Evolutionary conservation across 2,329 filamentous ascomycete species (phyloP).

Genomic region (Pestalotiopsis sp.): DNA sequence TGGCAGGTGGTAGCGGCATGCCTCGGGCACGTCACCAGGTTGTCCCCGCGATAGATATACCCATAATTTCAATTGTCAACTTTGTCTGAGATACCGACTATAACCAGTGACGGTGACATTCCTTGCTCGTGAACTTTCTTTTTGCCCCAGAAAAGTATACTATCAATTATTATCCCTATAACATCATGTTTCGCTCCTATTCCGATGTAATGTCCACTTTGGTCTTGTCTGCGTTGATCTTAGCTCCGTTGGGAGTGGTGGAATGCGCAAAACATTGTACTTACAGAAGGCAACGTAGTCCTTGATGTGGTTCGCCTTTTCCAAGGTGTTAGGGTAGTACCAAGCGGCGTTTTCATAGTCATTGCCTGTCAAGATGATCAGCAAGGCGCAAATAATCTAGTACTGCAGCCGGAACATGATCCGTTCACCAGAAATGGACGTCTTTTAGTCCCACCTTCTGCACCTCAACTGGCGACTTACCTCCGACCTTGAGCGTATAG

Average conservation of each 20-base stretch:
- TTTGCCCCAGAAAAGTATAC: neutral
- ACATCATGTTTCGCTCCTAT: neutral
- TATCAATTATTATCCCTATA: too few relatives aligned
- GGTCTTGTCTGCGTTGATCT: conserved; percentile 31
- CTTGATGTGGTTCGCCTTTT: conserved; percentile 53
- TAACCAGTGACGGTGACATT: neutral
- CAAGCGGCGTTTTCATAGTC: conserved; percentile 58
- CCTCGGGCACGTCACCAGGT: neutral
- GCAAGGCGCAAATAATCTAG: neutral
- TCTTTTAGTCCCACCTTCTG: too few relatives aligned
- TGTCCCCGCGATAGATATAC: neutral
- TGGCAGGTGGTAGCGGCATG: neutral
- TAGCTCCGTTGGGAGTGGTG: neutral
- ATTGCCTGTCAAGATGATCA: conserved; percentile 34
- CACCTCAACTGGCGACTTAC: conserved; percentile 26
- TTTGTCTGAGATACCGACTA: neutral
- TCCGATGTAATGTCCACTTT: conserved; percentile 28
- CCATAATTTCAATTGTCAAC: neutral
- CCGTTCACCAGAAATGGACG: too few relatives aligned
- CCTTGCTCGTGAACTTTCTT: neutral
- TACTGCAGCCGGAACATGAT: too few relatives aligned
- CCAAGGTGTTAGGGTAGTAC: conserved; percentile 57
- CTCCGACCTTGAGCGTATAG: conserved; percentile 54
- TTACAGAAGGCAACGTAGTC: conserved; percentile 62
- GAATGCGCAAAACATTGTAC: conserved; percentile 23